These are phyloP conservation scores for Penicillium roqueforti DNA, from an alignment of 495 filamentous ascomycete genomes.

Conservation along the genomic window DNA sequence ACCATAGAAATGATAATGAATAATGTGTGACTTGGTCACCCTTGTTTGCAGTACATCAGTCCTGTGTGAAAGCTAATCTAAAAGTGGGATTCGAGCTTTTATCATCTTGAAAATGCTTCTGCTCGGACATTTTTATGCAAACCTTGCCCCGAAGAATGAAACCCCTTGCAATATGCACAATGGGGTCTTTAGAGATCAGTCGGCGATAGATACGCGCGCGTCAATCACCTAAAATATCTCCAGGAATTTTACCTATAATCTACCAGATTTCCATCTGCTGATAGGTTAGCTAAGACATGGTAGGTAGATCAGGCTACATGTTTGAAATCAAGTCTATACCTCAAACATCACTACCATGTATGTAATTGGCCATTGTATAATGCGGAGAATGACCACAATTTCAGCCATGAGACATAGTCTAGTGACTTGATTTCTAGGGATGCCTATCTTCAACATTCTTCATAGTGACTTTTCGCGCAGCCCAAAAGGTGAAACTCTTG, in stretches of 20 bases:
- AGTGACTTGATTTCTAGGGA: slow-evolving; percentile 3
- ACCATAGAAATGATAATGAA: not conserved
- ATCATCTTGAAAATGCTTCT: not conserved
- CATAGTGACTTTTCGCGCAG: not conserved
- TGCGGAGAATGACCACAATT: not conserved
- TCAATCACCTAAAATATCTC: not conserved
- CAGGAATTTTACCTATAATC: not conserved
- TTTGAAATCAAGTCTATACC: not conserved
- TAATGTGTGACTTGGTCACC: not conserved
- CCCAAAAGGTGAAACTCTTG: not conserved
- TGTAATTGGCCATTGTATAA: not conserved
- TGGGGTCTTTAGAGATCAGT: not conserved
- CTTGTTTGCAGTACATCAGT: not conserved
- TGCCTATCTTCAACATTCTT: slow-evolving; percentile 6
- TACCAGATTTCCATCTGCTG: not conserved
- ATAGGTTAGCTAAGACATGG: not conserved
- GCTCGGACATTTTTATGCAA: slow-evolving; percentile 4
- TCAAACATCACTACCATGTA: not conserved
- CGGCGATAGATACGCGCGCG: not conserved
- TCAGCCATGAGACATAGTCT: not conserved
- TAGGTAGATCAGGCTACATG: not conserved
- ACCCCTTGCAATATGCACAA: slow-evolving; percentile 3
- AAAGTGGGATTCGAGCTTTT: slow-evolving; percentile 2
- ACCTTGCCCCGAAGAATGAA: slow-evolving; percentile 5
- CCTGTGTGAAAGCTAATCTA: not conserved